Conservation (phyloP, 2,329 filamentous ascomycete genomes). For the Ceratocystis colombiana region DNA sequence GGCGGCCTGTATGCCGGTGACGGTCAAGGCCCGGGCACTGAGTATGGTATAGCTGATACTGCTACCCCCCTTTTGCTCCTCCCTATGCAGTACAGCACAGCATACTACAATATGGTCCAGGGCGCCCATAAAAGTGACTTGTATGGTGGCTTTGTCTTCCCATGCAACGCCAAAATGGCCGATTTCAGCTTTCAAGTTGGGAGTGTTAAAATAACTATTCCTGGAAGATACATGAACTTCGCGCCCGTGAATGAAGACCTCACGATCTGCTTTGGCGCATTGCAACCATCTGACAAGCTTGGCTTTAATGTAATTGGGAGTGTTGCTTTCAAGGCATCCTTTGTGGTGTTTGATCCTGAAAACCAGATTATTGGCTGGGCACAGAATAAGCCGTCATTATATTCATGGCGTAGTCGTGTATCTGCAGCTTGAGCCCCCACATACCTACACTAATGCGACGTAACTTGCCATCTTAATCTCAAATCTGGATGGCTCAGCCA, state of each 20-base stretch:
- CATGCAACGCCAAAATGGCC: conserved; percentile 39
- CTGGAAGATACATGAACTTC: conserved; percentile 46
- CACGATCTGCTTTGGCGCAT: conserved; percentile 55
- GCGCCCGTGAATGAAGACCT: conserved; percentile 37
- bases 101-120: conserved; percentile 40
- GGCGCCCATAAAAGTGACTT: conserved; percentile 36
- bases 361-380: conserved; percentile 32
- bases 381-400: background rate
- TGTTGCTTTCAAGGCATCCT: conserved; percentile 53
- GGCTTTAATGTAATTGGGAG: conserved; percentile 54
- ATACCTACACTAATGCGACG: too few species aligned
- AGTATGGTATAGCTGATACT: conserved; percentile 40
- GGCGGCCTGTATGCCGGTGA: conserved; percentile 31
- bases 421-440: too few species aligned
- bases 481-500: too few species aligned
- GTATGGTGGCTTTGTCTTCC: conserved; percentile 40
- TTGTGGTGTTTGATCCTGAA: conserved; percentile 48
- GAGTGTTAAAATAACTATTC: conserved; percentile 47
- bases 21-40: background rate
- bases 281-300: conserved; percentile 41
- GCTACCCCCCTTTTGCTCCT: conserved; percentile 56
- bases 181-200: conserved; percentile 48
- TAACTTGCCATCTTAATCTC: too few species aligned
- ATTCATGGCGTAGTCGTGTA: too few species aligned
- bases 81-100: conserved; percentile 41